Base-by-base conservation (phyloP, 768 basidiomycete species). In the Tubosaeta sp. region DNA sequence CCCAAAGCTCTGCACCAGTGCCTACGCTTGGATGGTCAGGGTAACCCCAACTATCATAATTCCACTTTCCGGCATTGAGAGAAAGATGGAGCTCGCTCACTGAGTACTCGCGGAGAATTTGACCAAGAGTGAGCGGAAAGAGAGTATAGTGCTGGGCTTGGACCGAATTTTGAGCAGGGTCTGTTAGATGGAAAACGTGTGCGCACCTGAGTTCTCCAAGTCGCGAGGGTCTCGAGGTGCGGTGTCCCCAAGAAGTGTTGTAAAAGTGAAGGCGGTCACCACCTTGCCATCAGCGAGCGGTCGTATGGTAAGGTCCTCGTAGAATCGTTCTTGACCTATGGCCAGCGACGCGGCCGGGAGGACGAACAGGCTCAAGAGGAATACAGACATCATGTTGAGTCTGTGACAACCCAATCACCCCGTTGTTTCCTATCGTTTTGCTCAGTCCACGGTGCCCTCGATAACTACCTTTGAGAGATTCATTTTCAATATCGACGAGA, bases 61-160 rank as follows among this genome's bases (percentile, higher is more conserved):
- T 79, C 95, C 95, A 97, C 59, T 85, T 87, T 17, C 95, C 95
- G 12, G 94, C 85, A 50, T 95, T 95, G 35, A 98, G 76, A 10
- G 87, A 85, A 7, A 98, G 80, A 61, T 95, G 91, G 19, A 98
- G 76, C 58, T 95, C 91, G 0, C 91, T 85, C 22, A 95, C 83
- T 1, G 86, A 83, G 66, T 95, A 89, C 67, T 88, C 82, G 51
- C 86, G 83, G 17, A 97, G 75, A 34, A 97, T 86, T 63, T 95
- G 88, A 4, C 94, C 88, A 16, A 98, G 75, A 3, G 87, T 78
- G 14, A 95, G 79, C 0, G 95, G 94, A 55, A 97, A 91, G 13
- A 97, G 67, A 4, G 81, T 84, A 59, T 93, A 93, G 61, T 97
- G 93, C 68, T 91, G 90, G 39, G 83, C 89, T 91, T 60, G 2